phyloP scores from a whole-genome alignment of 108 stramenopile species.

The Nitzschia palea region DNA sequence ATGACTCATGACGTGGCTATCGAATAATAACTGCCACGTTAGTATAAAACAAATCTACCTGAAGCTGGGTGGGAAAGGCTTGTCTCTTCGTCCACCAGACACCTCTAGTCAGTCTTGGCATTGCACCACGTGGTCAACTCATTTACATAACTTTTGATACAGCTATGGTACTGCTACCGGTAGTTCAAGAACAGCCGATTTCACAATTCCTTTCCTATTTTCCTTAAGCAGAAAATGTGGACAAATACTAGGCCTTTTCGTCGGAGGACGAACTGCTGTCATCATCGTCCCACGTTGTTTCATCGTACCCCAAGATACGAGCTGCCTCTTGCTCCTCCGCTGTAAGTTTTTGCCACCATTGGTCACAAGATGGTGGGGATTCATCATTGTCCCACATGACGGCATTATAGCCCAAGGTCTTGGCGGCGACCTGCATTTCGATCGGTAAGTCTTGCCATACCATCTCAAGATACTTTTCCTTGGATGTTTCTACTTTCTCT shows the following conservation, averaged over 20 bases:
- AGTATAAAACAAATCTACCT: too few species aligned
- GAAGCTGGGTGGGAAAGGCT: too few species aligned
- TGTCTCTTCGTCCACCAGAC: too few species aligned
- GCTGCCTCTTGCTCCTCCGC: slow-evolving; percentile 39
- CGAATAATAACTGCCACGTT: too few species aligned
- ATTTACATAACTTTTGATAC: too few species aligned
- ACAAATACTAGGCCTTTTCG: too few species aligned
- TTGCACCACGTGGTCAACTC: too few species aligned
- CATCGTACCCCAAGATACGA: slow-evolving; percentile 11
- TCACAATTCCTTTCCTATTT: too few species aligned
- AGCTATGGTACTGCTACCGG: too few species aligned
- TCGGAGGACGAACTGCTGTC: slow-evolving; percentile 3
- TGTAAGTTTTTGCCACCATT: slow-evolving; percentile 46
- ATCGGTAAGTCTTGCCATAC: slow-evolving; percentile 40
- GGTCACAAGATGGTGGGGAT: background rate
- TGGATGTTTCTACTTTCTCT: slow-evolving; percentile 9
- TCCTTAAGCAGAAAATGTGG: too few species aligned
- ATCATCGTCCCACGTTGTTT: slow-evolving; percentile 17
- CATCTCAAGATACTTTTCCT: slow-evolving; percentile 20
- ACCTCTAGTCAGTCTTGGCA: background rate
- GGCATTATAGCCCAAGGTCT: slow-evolving; percentile 37
- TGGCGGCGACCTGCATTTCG: slow-evolving; percentile 32
- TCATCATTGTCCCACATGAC: slow-evolving; percentile 31
- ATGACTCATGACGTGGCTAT: slow-evolving; percentile 11
- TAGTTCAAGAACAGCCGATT: too few species aligned